A percentile compares a stretch with the other conserved stretches of the same genome.
Conservation (phyloP, 2,329 filamentous ascomycete genomes). For the Penicillium sp. region DNA sequence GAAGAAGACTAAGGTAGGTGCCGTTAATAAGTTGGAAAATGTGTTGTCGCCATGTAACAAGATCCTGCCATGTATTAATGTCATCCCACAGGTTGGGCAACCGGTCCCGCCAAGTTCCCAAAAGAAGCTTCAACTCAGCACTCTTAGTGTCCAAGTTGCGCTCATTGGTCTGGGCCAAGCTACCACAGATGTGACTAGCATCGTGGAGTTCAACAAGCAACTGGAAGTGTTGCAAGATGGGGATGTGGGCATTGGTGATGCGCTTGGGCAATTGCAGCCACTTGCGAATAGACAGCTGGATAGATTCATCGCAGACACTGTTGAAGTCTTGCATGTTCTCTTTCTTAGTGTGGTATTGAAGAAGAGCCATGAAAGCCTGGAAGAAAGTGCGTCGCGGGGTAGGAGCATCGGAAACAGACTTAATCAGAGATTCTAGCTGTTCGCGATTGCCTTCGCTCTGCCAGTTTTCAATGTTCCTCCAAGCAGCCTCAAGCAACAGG, state of each 20-base stretch:
- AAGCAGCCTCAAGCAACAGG: constrained; percentile 89
- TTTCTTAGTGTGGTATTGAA: constrained; percentile 89
- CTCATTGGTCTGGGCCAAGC: constrained; percentile 79
- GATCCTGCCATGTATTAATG: constrained; percentile 97
- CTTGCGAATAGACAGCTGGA: constrained; percentile 94
- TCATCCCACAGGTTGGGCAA: constrained; percentile 99
- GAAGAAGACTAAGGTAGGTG: constrained; percentile 84
- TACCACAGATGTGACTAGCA: constrained; percentile 93
- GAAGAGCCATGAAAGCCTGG: constrained; percentile 94
- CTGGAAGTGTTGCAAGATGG: constrained; percentile 95
- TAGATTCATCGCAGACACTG: constrained; percentile 90
- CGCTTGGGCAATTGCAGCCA: constrained; percentile 97
- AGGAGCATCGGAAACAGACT: constrained; percentile 95
- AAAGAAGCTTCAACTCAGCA: constrained; percentile 87
- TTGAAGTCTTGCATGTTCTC: constrained; percentile 80
- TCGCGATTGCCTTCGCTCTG: constrained; percentile 81
- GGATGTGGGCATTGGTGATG: constrained; percentile 93
- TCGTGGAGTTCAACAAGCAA: constrained; percentile 96
- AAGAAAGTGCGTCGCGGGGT: constrained; percentile 94
- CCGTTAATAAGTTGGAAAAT: constrained; percentile 97
- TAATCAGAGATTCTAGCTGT: constrained; percentile 87
- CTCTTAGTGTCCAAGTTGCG: constrained; percentile 90
- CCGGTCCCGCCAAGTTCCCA: constrained; percentile 93
- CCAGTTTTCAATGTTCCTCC: constrained; percentile 96
- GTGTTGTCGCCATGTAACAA: constrained; percentile 99